Percentiles rank a stretch among this genome's conserved stretches.
Conservation (phyloP, 2,329 filamentous ascomycete species). For the Stachybotrys echinatus region DNA sequence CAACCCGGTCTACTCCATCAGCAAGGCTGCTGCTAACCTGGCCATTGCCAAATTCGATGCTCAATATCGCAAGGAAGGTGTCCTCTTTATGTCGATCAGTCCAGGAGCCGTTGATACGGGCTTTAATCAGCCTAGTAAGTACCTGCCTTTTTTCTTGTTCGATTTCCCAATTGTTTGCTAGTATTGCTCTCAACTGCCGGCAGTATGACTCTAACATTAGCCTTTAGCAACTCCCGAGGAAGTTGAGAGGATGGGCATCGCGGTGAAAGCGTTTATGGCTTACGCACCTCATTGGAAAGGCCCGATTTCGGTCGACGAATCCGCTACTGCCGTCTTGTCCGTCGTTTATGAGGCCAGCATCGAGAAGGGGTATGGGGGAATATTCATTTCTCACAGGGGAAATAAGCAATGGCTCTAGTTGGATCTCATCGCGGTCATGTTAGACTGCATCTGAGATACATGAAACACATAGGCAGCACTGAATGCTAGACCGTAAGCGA, state of each 20-base stretch:
- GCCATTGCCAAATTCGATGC: slow-evolving; percentile 46
- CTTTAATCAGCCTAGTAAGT: neutral
- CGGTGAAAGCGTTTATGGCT: slow-evolving; percentile 14
- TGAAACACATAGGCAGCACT: too few relatives aligned
- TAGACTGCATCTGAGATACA: too few relatives aligned
- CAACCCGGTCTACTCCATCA: slow-evolving; percentile 35
- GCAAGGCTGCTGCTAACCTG: slow-evolving; percentile 48
- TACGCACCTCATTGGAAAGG: slow-evolving; percentile 35
- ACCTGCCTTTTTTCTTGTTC: neutral
- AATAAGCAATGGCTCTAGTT: slow-evolving; percentile 45
- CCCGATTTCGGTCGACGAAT: slow-evolving; percentile 26
- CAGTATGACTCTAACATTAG: neutral
- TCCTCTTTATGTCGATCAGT: slow-evolving; percentile 2
- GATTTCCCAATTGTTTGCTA: neutral
- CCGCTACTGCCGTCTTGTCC: slow-evolving; percentile 24
- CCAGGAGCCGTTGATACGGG: slow-evolving; percentile 1
- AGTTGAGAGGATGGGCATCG: neutral
- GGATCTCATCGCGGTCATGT: too few relatives aligned
- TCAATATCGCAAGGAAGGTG: slow-evolving; percentile 29
- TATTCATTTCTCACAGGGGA: slow-evolving; percentile 48
- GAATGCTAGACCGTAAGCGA: too few relatives aligned
- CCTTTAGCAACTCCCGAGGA: neutral
- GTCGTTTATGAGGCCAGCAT: slow-evolving; percentile 33
- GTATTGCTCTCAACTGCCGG: too few relatives aligned
- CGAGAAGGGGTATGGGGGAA: slow-evolving; percentile 40